Conservation (phyloP, 2,329 filamentous ascomycete species). For the Epichloe coenophiala region DNA sequence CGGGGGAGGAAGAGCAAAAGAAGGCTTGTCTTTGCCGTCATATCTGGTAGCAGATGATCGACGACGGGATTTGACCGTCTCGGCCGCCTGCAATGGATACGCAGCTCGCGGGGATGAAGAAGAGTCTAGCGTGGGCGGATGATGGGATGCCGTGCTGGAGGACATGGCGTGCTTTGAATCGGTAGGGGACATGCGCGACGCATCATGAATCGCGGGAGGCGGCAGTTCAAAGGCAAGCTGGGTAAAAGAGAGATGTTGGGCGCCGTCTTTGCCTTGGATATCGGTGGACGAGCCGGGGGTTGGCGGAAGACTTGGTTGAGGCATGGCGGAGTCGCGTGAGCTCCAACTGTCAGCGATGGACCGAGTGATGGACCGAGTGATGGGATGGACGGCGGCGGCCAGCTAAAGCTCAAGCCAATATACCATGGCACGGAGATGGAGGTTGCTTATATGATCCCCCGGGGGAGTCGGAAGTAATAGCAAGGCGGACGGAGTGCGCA, state of each 20-base stretch:
- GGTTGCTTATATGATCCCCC: no score
- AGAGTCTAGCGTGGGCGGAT: constrained; percentile 8
- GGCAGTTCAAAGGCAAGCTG: constrained; percentile 64
- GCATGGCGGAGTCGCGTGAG: constrained; percentile 15
- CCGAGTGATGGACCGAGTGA: no score
- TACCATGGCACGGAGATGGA: no score
- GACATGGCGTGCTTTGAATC: constrained; percentile 19
- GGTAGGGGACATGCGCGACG: constrained; percentile 25
- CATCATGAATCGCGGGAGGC: constrained; percentile 54
- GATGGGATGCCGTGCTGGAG: constrained; percentile 5
- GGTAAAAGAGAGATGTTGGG: constrained; percentile 43
- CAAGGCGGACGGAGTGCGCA: no score
- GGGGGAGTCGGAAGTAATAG: no score
- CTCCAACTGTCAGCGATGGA: no score
- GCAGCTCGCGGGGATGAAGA: constrained; percentile 11
- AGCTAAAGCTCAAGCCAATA: no score
- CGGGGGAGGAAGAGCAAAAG: constrained; percentile 82
- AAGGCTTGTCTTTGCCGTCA: constrained; percentile 34
- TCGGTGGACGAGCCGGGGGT: constrained; percentile 73
- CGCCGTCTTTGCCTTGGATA: constrained; percentile 58
- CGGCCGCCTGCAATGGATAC: constrained; percentile 35
- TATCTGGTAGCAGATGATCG: constrained; percentile 33
- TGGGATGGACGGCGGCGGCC: background rate
- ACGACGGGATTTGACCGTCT: constrained; percentile 39
- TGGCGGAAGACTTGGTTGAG: constrained; percentile 36